phyloP scores from a whole-genome alignment of 176 grass and related monocot genomes.

The Eleusine coracana region DNA sequence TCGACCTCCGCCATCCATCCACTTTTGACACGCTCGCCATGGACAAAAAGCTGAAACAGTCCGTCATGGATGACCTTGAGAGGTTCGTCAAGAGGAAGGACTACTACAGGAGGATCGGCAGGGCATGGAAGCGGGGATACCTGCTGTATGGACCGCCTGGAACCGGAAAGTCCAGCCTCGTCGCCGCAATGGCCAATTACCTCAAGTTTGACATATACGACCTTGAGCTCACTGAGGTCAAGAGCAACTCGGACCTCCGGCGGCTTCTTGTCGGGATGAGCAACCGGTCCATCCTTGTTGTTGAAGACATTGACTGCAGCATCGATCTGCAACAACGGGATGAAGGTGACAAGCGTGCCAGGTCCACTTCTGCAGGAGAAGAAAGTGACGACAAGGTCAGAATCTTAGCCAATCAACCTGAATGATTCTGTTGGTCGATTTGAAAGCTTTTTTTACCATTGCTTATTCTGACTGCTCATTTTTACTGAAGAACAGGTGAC shows the following conservation, averaged over 20 bases:
- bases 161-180: constrained; percentile 55
- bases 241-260: constrained; percentile 42
- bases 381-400: constrained; percentile 39
- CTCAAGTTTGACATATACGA: constrained; percentile 70
- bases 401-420: background rate
- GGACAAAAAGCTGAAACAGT: constrained; percentile 39
- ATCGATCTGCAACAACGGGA: constrained; percentile 42
- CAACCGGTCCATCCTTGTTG: constrained; percentile 54
- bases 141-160: constrained; percentile 38
- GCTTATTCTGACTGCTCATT: background rate
- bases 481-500: constrained; percentile 26
- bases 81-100: constrained; percentile 56
- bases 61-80: constrained; percentile 49
- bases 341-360: background rate
- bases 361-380: background rate
- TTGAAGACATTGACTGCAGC: constrained; percentile 60
- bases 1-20: constrained; percentile 60
- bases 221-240: constrained; percentile 56
- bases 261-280: constrained; percentile 41
- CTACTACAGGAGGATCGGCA: constrained; percentile 60
- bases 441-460: no score
- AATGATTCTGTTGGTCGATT: no score
- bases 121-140: constrained; percentile 73
- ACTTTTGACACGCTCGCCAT: constrained; percentile 69
- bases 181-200: constrained; percentile 56